Base-by-base conservation (phyloP, 2,329 filamentous ascomycete genomes). In the Coniochaeta prunicola region DNA sequence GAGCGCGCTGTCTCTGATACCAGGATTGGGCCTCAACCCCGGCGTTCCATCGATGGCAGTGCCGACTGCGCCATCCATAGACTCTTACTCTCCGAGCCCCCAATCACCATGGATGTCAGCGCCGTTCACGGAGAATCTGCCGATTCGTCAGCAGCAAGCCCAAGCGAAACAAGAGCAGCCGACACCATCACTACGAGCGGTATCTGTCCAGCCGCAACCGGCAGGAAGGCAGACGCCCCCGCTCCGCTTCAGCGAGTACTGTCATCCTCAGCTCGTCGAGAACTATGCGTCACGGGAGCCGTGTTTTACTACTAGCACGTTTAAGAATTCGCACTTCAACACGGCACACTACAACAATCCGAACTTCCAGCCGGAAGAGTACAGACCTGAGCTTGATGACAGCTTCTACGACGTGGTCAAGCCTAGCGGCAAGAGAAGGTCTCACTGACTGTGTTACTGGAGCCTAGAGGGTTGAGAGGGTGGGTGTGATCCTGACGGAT, bases 261-360 rank as follows among this genome's bases (percentile, higher is more conserved):
- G 80, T 59, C 81, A 79, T 59, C 71, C 72, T 12, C 65, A 66
- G 33, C 60, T 65, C 59, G 65, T 63, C 24, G 78, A 77, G 57
- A 74, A 69, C 59, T 70, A 68, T 50, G 67, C 60, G 8, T 68
- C 68, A 54, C 68, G 67, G 42, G 80, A 81, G 59, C 76, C 78
- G n/a, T 71, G 75, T 4, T 78, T 80, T 57, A 77, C 76, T 57
- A 87, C 82, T 2, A 80, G 75, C 56, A 83, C 81, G 1, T 88
- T 88, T 66, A 85, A 85, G 66, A 87, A 88, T 63, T 85, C 81
- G 57, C 82, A 87, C 58, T 87, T 83, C 72, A 88, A 88, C 65
- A 80, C 80, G 53, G 85, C 85, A 0, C 86, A 89, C 67, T 88
- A 84, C 64, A 84, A 84, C 60, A 89, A 88, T 63, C 82, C 83